Evolutionary conservation across 2,329 filamentous ascomycete species (phyloP).

Genomic region (Xylariaceae sp.): DNA sequence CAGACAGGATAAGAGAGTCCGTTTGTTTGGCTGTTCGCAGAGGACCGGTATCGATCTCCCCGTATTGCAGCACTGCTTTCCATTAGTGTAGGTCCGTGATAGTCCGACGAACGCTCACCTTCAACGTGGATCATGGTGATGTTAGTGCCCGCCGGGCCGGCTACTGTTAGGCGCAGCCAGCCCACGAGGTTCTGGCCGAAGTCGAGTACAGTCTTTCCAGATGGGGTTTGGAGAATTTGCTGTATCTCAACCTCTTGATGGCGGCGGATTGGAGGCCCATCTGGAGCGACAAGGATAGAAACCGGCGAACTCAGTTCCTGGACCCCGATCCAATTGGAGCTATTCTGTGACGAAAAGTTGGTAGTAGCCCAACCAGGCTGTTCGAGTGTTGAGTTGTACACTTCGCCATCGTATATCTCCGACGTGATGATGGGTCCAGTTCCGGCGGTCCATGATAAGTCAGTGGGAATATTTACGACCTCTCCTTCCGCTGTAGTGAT

Average conservation of each 20-base stretch:
- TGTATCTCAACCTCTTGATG: conserved; percentile 25
- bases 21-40: conserved; percentile 23
- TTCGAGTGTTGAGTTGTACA: conserved; percentile 28
- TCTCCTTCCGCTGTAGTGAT: conserved; percentile 19
- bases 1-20: conserved; percentile 21
- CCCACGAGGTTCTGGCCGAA: conserved; percentile 49
- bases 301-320: conserved; percentile 20
- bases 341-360: conserved; percentile 30
- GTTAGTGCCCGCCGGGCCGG: conserved; percentile 34
- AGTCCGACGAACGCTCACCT: conserved; percentile 24
- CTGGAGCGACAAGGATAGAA: conserved; percentile 27
- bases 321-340: conserved; percentile 28
- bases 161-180: conserved; percentile 31
- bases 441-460: conserved; percentile 29
- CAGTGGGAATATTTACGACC: conserved; percentile 24
- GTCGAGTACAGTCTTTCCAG: conserved; percentile 46
- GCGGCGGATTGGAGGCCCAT: conserved; percentile 31
- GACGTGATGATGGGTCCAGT: conserved; percentile 24
- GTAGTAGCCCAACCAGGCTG: conserved; percentile 22
- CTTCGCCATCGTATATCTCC: conserved; percentile 30
- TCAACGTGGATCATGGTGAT: conserved; percentile 51
- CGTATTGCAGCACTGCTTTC: conserved; percentile 41
- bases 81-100: conserved; percentile 1
- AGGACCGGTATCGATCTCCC: conserved; percentile 36
- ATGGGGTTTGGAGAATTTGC: conserved; percentile 28